Evolutionary conservation across 352 stramenopile genomes (phyloP).

Genomic region (Globisporangium radiosum): DNA sequence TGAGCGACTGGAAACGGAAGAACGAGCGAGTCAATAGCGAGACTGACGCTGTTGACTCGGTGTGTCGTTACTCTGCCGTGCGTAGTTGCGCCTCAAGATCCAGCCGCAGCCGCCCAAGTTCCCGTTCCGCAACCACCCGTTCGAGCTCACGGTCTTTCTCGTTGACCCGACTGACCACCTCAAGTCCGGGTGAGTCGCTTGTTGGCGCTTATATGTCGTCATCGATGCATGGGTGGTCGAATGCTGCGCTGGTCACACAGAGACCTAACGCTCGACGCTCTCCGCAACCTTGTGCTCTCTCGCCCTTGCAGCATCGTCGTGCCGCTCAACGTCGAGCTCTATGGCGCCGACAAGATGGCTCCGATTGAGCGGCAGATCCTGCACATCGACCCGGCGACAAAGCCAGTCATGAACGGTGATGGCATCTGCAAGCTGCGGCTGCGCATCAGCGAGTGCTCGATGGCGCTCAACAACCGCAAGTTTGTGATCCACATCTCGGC

Average conservation of each 20-base stretch:
- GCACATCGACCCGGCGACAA: slow-evolving; percentile 72
- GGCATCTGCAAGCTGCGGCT: slow-evolving; percentile 80
- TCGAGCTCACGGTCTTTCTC: slow-evolving; percentile 84
- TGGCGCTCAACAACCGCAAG: slow-evolving; percentile 83
- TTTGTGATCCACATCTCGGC: slow-evolving; percentile 79
- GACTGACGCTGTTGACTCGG: too few species aligned
- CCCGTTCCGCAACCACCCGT: slow-evolving; percentile 78
- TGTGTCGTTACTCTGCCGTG: neutral
- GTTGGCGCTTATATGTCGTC: neutral
- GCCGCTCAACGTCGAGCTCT: slow-evolving; percentile 79
- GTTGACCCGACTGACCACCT: slow-evolving; percentile 77
- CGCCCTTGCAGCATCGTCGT: slow-evolving; percentile 40
- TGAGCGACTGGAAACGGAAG: too few species aligned
- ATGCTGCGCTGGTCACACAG: too few species aligned
- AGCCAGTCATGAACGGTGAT: slow-evolving; percentile 74
- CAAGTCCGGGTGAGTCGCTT: slow-evolving; percentile 49
- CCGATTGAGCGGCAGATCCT: slow-evolving; percentile 76
- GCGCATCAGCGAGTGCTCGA: slow-evolving; percentile 78
- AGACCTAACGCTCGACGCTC: too few species aligned
- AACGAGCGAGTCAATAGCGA: too few species aligned
- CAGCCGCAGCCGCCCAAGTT: slow-evolving; percentile 81
- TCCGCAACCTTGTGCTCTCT: neutral
- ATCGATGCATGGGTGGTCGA: neutral
- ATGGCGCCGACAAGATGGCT: slow-evolving; percentile 77
- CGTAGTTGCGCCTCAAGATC: slow-evolving; percentile 73